A percentile compares a stretch with the other conserved stretches of the same genome.
phyloP scores from a whole-genome alignment of 2,329 filamentous ascomycete genomes.

The Chrysosporium queenslandicum region DNA sequence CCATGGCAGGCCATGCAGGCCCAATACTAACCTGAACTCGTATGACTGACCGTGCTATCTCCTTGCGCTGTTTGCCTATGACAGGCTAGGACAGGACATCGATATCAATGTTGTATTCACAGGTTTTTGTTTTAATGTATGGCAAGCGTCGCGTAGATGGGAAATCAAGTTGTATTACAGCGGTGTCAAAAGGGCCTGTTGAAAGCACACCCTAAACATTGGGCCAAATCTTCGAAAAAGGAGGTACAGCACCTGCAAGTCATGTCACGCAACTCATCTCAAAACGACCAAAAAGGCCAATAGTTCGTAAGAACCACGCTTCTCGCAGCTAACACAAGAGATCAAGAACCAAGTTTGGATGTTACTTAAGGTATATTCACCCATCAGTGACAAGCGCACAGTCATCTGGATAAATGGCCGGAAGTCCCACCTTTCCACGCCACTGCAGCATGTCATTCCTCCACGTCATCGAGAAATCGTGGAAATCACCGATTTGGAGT shows the following conservation, averaged over 20 bases:
- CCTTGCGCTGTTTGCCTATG: background rate
- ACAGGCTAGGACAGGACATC: background rate
- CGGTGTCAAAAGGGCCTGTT: no score
- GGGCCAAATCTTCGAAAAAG: no score
- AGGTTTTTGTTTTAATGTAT: no score
- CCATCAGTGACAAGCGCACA: background rate
- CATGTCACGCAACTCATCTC: no score
- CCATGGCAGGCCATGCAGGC: background rate
- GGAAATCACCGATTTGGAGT: background rate
- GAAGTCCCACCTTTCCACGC: background rate
- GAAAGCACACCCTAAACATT: no score
- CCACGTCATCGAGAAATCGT: background rate
- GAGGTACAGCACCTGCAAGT: no score
- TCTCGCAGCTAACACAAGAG: no score
- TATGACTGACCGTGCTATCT: background rate
- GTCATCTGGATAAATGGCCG: background rate
- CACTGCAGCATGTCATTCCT: background rate
- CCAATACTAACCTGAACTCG: background rate
- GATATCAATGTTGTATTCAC: background rate
- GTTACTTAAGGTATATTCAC: background rate
- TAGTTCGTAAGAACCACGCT: no score
- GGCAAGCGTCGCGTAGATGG: no score
- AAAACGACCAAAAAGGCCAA: no score
- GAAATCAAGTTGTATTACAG: no score
- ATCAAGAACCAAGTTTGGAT: background rate